Evolutionary conservation across 2,329 filamentous ascomycete species (phyloP), one percentile per base, ranked within the genome.

Genomic region (Fusarium haematococcum): DNA sequence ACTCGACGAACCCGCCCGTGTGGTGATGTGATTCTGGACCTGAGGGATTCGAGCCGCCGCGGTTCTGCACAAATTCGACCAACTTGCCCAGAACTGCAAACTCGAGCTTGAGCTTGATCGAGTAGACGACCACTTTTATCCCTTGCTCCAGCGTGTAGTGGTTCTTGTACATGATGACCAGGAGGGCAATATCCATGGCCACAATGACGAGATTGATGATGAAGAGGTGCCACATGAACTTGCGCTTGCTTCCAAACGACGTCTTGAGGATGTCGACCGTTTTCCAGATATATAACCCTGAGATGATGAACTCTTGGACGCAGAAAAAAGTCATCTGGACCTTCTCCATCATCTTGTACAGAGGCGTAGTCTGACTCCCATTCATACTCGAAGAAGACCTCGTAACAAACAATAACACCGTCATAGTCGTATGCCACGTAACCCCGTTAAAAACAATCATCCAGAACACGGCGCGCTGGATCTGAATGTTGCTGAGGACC

Each of bases 11-110:
- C 1, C 23, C 52, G 10, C n/a, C 14, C 20, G 63, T 56, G 20
- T 52, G 45, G 18, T 14, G 48, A 20, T 52, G 27, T 2, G 25
- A 30, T 2, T 52, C 50, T 11, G 52, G 35, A 6, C 50, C 59
- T 1, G 60, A 69, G 7, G 61, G 41, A 37, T 50, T 56, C 25
- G 67, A 70, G 14, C 67, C 68, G 30, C 67, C 57, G 6, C 65
- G 41, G 8, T 72, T 70, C 30, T 71, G 83, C 62, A 65, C 86
- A 50, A 83, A 77, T 7, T 82, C 74, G 25, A 83, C 80, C 4
- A 84, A 68, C 27, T 78, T 77, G 33, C 81, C 82, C n/a, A 84
- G 70, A 1, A 83, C 80, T 14, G 78, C 76, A 61, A 83, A 82
- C 61, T 83, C 82, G 6, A 82, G 72, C 68, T 83, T 84, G 20